A percentile compares a stretch with the other conserved stretches of the same genome.
Conservation (phyloP, 1,284 basidiomycete species). For the Cutaneotrichosporon daszewskae region DNA sequence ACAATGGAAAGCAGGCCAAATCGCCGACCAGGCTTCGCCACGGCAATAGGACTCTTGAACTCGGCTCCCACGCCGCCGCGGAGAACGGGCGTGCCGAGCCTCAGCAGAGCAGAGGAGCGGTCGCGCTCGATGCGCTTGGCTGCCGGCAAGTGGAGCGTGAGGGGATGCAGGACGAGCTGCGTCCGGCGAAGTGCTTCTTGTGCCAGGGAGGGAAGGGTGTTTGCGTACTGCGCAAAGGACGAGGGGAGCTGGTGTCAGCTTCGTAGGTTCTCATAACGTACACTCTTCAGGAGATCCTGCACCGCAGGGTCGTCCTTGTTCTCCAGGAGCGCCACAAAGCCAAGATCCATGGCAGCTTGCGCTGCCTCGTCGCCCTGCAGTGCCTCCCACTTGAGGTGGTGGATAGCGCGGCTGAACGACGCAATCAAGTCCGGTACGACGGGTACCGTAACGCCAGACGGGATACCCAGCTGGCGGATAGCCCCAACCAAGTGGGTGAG, state of each 20-base stretch:
- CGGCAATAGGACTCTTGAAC: slow-evolving; percentile 41
- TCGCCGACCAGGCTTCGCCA: slow-evolving; percentile 42
- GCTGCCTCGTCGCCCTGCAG: slow-evolving; percentile 18
- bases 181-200: slow-evolving; percentile 29
- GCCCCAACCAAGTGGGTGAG: slow-evolving; percentile 34
- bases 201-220: slow-evolving; percentile 18
- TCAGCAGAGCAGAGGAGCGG: slow-evolving; percentile 30
- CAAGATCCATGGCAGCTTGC: slow-evolving; percentile 34
- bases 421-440: slow-evolving; percentile 22
- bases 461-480: slow-evolving; percentile 31
- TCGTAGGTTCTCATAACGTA: slow-evolving; percentile 4
- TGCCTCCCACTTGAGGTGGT: slow-evolving; percentile 26
- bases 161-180: slow-evolving; percentile 35
- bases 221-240: not conserved
- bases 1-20: slow-evolving; percentile 43
- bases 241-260: slow-evolving; percentile 8
- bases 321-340: slow-evolving; percentile 26
- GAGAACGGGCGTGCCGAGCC: slow-evolving; percentile 31
- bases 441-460: slow-evolving; percentile 20
- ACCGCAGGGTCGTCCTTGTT: slow-evolving; percentile 19
- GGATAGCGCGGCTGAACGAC: no score
- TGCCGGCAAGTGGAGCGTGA: slow-evolving; percentile 25
- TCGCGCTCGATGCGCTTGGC: slow-evolving; percentile 9
- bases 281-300: slow-evolving; percentile 17
- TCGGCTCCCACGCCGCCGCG: slow-evolving; percentile 25